Evolutionary conservation across 164 flowering plant genomes (phyloP).

Genomic region (Pachysandra terminalis): DNA sequence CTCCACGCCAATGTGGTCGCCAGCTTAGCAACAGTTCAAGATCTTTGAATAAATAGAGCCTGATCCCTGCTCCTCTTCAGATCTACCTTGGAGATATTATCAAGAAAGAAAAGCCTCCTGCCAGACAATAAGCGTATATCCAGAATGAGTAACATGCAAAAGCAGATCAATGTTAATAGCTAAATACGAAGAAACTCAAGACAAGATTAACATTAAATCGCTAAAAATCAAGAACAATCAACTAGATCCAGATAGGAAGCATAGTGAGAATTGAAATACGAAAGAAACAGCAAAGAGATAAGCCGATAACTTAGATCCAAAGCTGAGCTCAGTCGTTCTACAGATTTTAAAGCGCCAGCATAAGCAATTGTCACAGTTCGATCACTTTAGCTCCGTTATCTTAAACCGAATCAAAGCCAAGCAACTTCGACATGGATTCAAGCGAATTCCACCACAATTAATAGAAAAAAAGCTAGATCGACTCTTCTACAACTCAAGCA

Average conservation of each 20-base stretch:
- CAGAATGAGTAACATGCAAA: slow-evolving; percentile 1
- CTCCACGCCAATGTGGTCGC: slow-evolving; percentile 75
- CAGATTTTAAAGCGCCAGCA: not conserved
- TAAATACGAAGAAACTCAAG: too few species aligned
- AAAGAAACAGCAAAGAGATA: too few species aligned
- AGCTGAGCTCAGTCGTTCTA: not conserved
- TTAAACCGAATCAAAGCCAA: not conserved
- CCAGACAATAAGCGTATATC: slow-evolving; percentile 1
- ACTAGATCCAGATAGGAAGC: not conserved
- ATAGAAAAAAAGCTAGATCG: slow-evolving; percentile 10
- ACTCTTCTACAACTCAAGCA: not conserved
- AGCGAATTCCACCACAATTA: not conserved
- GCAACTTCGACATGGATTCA: not conserved
- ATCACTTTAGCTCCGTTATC: not conserved
- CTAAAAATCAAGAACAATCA: not conserved
- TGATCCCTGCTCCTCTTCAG: slow-evolving; percentile 28
- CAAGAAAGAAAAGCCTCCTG: slow-evolving; percentile 33
- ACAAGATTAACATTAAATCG: too few species aligned
- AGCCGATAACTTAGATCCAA: too few species aligned
- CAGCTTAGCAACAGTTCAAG: slow-evolving; percentile 45
- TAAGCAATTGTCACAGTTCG: not conserved
- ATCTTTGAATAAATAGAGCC: slow-evolving; percentile 18
- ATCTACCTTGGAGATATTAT: slow-evolving; percentile 30
- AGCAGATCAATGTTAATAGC: not conserved
- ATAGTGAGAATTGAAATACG: slow-evolving; percentile 1